Evolutionary conservation across 2,329 filamentous ascomycete genomes (phyloP), one percentile per base, ranked within the genome.

Genomic region (Cytospora piceicola): DNA sequence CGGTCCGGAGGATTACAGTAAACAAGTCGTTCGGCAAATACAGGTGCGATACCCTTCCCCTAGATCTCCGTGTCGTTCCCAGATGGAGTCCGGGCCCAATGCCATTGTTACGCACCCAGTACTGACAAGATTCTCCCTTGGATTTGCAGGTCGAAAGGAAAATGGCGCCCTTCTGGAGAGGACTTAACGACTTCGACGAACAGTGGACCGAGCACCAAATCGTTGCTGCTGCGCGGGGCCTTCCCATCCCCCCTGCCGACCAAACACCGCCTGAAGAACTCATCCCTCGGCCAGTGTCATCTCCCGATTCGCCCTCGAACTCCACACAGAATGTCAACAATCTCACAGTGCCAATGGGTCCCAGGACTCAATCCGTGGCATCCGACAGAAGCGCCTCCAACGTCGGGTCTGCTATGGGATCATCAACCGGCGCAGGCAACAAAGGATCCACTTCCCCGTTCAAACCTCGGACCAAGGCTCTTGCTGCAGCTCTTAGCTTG

Each of bases 121-220:
- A 39, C 59, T 63, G 56, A 66, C 61, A 42, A 17, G 20, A 30
- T 53, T 5, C 12, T 12, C 5, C 32, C 22, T 22, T 42, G 56
- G 6, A 17, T 17, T 15, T 58, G 29, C 60, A 98, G 94, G 93
- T 99, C 75, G 95, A 99, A 78, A 87, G 95, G 71, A 89, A 91
- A 68, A 79, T 99, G 68, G 95, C 95, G 52, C 95, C 95, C 0
- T 99, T 99, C 77, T 99, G 94, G 93, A 90, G 90, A 74, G 95
- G 95, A 6, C 81, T 99, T 4, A 90, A 97, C 69, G 94, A 98
- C 76, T 93, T 95, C 77, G 90, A 89, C 20, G 86, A 92, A 27
- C 91, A 87, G 61, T 99, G 95, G 95, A 91, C 93, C 15, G 95
- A 99, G 74, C 89, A 95, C 77, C 95, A 99, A 77, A 87, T 99